Conservation (phyloP, 1,139 yeast species). For the Spathaspora sp. region DNA sequence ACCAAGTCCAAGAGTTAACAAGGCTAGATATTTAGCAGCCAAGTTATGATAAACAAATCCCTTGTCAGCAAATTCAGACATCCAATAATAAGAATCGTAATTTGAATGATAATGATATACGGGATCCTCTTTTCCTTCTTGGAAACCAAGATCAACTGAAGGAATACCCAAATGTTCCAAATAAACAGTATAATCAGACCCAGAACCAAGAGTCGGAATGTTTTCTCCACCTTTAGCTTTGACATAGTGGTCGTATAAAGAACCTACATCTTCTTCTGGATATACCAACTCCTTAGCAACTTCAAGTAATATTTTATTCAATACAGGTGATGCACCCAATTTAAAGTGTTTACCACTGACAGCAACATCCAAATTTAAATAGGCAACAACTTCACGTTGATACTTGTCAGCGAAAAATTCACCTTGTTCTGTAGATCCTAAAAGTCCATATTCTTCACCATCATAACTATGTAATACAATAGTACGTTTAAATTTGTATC, state of each 20-base stretch:
- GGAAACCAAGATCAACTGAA: conserved; percentile 40
- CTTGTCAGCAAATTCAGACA: conserved; percentile 55
- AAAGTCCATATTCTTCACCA: conserved; percentile 49
- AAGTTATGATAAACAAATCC: conserved; percentile 54
- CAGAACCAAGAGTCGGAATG: conserved; percentile 41
- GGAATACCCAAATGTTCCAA: conserved; percentile 50
- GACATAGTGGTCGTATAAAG: conserved; percentile 62
- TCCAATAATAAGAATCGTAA: conserved; percentile 59
- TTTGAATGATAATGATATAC: conserved; percentile 59
- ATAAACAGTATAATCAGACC: conserved; percentile 49
- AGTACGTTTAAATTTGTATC: conserved; percentile 41
- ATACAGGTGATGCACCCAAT: conserved; percentile 41
- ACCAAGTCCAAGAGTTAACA: conserved; percentile 50
- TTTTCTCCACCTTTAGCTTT: conserved; percentile 28
- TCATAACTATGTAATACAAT: conserved; percentile 44
- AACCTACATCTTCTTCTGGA: conserved; percentile 43
- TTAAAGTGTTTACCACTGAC: conserved; percentile 34
- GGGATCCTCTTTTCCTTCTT: conserved; percentile 33
- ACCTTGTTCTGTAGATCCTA: conserved; percentile 50
- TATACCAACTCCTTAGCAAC: conserved; percentile 39
- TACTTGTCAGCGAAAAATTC: conserved; percentile 38
- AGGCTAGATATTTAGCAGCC: conserved; percentile 58
- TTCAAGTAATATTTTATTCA: conserved; percentile 31
- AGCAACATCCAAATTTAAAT: conserved; percentile 43
- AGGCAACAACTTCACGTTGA: conserved; percentile 42